Percentiles rank a stretch among this genome's conserved stretches.
Evolutionary conservation across 768 basidiomycete species (phyloP).

Genomic region (Lactarius pseudohatsudake): DNA sequence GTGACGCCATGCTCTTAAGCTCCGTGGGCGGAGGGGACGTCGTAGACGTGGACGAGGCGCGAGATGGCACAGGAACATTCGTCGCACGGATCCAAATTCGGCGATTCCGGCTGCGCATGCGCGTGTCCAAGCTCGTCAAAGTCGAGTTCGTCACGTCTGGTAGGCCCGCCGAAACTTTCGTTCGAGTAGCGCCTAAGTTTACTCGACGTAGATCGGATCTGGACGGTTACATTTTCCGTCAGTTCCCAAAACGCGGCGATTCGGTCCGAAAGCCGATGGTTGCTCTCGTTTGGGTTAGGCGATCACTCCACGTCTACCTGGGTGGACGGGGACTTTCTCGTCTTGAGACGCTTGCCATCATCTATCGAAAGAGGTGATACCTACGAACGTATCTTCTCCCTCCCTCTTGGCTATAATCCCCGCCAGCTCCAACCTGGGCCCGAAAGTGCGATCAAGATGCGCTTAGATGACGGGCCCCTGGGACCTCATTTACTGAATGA

Average conservation of each 20-base stretch:
- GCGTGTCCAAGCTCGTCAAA: constrained; percentile 51
- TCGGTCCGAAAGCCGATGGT: constrained; percentile 33
- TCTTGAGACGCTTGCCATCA: constrained; percentile 33
- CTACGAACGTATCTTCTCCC: background rate
- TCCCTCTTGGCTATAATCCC: background rate
- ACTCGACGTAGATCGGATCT: constrained; percentile 51
- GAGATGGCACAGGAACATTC: constrained; percentile 45
- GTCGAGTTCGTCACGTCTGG: constrained; percentile 68
- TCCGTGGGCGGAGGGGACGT: constrained; percentile 47
- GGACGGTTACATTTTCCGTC: constrained; percentile 46
- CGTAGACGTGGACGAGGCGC: constrained; percentile 50
- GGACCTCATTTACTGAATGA: constrained; percentile 28
- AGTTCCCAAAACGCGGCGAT: constrained; percentile 26
- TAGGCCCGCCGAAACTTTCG: constrained; percentile 27
- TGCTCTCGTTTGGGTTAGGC: constrained; percentile 50
- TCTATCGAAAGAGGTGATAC: background rate
- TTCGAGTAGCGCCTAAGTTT: background rate
- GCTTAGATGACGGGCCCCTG: constrained; percentile 15
- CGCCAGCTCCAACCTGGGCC: constrained; percentile 13
- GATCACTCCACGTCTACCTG: constrained; percentile 60
- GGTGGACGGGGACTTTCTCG: constrained; percentile 52
- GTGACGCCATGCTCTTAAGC: constrained; percentile 48
- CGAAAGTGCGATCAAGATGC: constrained; percentile 10
- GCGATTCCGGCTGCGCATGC: constrained; percentile 69
- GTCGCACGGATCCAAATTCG: constrained; percentile 51